A percentile compares a stretch with the other conserved stretches of the same genome.
Conservation (phyloP, 139 green algal species). For the Volvox reticuliferus region DNA sequence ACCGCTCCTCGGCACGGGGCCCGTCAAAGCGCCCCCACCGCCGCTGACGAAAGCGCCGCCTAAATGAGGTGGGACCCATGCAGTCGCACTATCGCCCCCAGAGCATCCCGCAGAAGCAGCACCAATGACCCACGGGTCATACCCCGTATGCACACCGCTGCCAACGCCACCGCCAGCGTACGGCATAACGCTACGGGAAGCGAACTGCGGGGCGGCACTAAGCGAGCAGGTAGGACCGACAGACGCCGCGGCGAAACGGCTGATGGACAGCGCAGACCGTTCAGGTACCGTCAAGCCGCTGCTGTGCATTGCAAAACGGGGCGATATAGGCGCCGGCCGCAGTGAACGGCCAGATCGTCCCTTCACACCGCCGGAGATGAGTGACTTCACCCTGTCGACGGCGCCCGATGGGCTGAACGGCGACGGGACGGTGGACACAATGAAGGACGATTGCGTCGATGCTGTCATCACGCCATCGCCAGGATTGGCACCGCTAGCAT, state of each 20-base stretch:
- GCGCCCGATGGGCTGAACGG: conserved; percentile 8
- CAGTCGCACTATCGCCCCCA: not conserved
- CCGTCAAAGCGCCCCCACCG: not conserved
- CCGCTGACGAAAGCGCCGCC: not conserved
- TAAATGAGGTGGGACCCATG: not conserved
- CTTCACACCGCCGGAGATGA: conserved; percentile 8
- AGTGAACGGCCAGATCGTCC: not conserved
- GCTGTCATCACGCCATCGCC: conserved; percentile 11
- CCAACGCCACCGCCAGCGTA: not conserved
- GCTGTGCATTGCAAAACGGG: not conserved
- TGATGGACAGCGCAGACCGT: not conserved
- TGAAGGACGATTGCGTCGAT: conserved; percentile 38
- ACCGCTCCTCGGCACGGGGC: not conserved
- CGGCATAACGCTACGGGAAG: not conserved
- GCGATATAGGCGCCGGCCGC: not conserved
- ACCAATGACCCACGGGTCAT: not conserved
- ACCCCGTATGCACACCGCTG: not conserved
- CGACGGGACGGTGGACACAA: not conserved
- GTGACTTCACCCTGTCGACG: conserved; percentile 18
- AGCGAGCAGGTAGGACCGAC: not conserved
- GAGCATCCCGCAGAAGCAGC: not conserved
- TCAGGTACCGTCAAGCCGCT: not conserved
- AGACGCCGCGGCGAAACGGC: conserved; percentile 18
- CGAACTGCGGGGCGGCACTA: not conserved
- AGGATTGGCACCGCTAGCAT: too few species aligned